Percentiles rank a stretch among this genome's conserved stretches.
These are phyloP conservation scores for Brettanomyces sp. DNA, from an alignment of 805 yeast species.

Conservation along the genomic window DNA sequence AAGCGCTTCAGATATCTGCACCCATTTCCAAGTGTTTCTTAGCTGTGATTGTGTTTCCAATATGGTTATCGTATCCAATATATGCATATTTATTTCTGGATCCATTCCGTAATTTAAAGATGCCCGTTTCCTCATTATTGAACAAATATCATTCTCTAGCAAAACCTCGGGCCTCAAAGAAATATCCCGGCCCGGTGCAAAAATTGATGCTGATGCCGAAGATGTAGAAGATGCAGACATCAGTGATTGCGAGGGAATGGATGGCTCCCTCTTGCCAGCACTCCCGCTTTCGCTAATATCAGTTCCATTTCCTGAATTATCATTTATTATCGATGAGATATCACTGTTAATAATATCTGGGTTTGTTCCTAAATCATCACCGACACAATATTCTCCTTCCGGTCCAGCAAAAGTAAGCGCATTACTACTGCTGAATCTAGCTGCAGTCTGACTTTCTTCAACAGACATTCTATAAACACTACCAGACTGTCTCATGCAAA, in stretches of 20 bases:
- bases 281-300: background rate
- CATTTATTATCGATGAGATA: background rate
- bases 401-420: constrained; percentile 55
- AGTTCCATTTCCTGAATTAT: background rate
- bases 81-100: constrained; percentile 50
- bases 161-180: constrained; percentile 23
- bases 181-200: constrained; percentile 17
- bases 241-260: background rate
- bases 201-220: constrained; percentile 1
- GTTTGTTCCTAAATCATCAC: background rate
- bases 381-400: constrained; percentile 33
- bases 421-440: constrained; percentile 60
- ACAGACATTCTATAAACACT: constrained; percentile 75
- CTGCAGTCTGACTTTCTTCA: constrained; percentile 51
- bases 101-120: constrained; percentile 62
- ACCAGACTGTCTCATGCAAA: constrained; percentile 89
- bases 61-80: constrained; percentile 43
- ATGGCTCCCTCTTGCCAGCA: background rate
- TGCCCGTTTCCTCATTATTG: constrained; percentile 65
- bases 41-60: constrained; percentile 48
- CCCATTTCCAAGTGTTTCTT: constrained; percentile 88
- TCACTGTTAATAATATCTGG: constrained; percentile 32
- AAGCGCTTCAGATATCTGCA: constrained; percentile 59
- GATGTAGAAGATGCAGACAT: background rate
- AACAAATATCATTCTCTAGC: constrained; percentile 64